Percentiles rank a stretch among this genome's conserved stretches.
Evolutionary conservation across 331 rosid genomes (phyloP).

Genomic region (Acacia pycnantha): DNA sequence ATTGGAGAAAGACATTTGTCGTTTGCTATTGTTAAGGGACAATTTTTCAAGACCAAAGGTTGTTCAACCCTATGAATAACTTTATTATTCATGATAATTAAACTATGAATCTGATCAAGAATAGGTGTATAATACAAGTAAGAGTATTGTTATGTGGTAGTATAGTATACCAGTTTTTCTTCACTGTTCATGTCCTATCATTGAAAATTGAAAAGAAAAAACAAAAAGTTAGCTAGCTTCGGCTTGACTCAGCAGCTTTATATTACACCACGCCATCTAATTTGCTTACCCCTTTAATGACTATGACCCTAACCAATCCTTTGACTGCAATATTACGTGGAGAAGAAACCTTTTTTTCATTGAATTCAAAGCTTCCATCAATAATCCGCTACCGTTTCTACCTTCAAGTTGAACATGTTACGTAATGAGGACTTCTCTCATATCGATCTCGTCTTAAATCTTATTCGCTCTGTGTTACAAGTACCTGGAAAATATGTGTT

Average conservation of each 20-base stretch:
- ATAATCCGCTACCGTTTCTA: neutral
- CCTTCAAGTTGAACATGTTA: neutral
- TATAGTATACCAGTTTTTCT: neutral
- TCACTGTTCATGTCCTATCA: neutral
- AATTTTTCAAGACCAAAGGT: neutral
- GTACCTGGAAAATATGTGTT: neutral
- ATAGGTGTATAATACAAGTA: neutral
- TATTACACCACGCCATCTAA: neutral
- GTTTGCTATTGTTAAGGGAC: neutral
- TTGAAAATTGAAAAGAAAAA: conserved; percentile 28
- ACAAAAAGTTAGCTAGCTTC: conserved; percentile 38
- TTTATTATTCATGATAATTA: neutral
- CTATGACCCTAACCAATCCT: conserved; percentile 5
- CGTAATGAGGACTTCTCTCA: conserved; percentile 6
- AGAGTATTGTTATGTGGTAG: neutral
- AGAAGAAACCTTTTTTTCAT: neutral
- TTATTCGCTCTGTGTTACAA: neutral
- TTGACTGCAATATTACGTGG: conserved; percentile 21
- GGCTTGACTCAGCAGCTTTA: conserved; percentile 17
- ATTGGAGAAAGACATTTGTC: too few species aligned
- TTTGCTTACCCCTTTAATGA: neutral
- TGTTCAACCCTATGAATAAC: neutral
- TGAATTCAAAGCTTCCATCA: neutral
- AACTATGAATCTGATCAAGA: neutral
- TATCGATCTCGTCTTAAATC: neutral